Conservation (phyloP, 1,284 basidiomycete genomes). For the Leucoagaricus sp. region DNA sequence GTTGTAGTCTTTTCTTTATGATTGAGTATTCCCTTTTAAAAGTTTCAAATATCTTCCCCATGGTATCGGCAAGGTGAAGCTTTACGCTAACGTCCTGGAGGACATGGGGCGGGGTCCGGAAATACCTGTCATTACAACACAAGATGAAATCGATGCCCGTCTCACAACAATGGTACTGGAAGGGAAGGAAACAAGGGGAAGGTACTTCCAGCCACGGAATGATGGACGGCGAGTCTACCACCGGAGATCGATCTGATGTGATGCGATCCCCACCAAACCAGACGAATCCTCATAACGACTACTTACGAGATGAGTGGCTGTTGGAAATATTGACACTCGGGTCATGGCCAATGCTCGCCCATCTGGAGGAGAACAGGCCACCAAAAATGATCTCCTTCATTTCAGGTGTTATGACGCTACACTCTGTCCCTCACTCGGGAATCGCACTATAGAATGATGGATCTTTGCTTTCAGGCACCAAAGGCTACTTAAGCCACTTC, state of each 20-base stretch:
- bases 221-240: background rate
- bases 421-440: no score
- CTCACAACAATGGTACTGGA: conserved; percentile 4
- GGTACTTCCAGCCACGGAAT: background rate
- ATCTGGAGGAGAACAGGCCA: no score
- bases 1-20: background rate
- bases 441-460: no score
- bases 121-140: background rate
- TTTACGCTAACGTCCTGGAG: background rate
- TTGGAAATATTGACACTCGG: no score
- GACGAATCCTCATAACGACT: no score
- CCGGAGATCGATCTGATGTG: background rate
- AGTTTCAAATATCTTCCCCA: conserved; percentile 14
- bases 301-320: no score
- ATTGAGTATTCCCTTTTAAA: background rate
- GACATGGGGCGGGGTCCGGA: background rate
- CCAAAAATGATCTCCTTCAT: no score
- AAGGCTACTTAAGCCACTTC: no score
- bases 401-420: no score
- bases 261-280: no score
- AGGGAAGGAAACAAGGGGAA: background rate
- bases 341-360: no score
- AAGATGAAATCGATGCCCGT: conserved; percentile 3
- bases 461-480: no score
- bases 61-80: conserved; percentile 1